Conservation (phyloP, 2,329 filamentous ascomycete species). For the Botrytis hyacinthi region DNA sequence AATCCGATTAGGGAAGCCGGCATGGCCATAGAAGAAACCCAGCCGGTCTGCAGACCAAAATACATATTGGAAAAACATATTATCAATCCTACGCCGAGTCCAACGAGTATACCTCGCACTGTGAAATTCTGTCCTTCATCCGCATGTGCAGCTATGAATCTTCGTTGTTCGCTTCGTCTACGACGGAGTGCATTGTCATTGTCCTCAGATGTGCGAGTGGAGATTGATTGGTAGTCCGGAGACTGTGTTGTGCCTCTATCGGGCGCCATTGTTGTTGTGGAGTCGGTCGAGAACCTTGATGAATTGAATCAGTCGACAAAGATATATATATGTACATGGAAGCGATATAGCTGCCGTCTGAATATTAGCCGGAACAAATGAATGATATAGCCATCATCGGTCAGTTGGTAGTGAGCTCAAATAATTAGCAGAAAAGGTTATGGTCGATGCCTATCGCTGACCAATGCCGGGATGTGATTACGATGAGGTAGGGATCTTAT, state of each 20-base stretch:
- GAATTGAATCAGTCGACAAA: neutral
- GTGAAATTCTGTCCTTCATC: conserved; percentile 70
- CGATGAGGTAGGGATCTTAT: neutral
- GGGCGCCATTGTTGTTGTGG: conserved; percentile 28
- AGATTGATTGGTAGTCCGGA: conserved; percentile 32
- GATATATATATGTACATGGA: neutral
- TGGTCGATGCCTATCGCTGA: conserved; percentile 12
- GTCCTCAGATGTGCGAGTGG: conserved; percentile 24
- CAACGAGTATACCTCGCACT: conserved; percentile 72
- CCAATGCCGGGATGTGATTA: conserved; percentile 10
- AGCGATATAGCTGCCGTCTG: neutral
- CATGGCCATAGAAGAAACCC: conserved; percentile 92
- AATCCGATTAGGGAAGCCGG: conserved; percentile 92
- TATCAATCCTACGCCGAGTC: conserved; percentile 79
- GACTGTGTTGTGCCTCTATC: conserved; percentile 28
- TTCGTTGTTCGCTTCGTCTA: conserved; percentile 33
- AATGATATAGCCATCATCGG: neutral
- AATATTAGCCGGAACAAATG: neutral
- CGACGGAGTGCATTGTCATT: conserved; percentile 25
- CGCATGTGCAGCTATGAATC: conserved; percentile 36
- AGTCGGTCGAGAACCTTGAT: neutral
- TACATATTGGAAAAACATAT: conserved; percentile 99
- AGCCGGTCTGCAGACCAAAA: conserved; percentile 88
- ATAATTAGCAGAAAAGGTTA: neutral
- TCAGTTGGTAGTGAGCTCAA: neutral